phyloP scores from a whole-genome alignment of 179 eudicot species.

The Carnegiea gigantea region DNA sequence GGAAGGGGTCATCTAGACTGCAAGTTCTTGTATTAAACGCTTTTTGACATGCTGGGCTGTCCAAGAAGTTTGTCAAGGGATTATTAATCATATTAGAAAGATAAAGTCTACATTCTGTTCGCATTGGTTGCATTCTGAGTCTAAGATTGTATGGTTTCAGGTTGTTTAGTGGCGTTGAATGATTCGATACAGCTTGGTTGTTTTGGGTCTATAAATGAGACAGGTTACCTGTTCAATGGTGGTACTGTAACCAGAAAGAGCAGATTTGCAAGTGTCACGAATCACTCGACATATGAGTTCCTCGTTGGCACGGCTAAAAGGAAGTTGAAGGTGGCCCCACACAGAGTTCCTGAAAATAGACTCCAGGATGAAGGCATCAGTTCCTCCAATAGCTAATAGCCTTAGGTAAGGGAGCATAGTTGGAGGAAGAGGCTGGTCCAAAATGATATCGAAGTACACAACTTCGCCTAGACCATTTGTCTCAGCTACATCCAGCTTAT shows the following conservation, averaged over 20 bases:
- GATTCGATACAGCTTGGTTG: not conserved
- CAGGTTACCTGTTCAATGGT: constrained; percentile 73
- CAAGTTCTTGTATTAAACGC: no score
- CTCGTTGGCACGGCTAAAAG: constrained; percentile 81
- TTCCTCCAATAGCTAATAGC: constrained; percentile 79
- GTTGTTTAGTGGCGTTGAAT: not conserved
- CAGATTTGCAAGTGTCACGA: constrained; percentile 67
- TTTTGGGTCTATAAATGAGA: not conserved
- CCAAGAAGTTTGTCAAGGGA: not conserved
- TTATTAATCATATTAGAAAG: not conserved
- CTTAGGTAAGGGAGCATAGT: constrained; percentile 78
- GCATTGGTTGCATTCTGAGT: not conserved
- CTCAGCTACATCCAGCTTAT: constrained; percentile 96
- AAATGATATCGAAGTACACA: constrained; percentile 77
- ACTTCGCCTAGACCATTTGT: constrained; percentile 66
- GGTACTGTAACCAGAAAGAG: constrained; percentile 74
- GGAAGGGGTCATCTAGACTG: not conserved
- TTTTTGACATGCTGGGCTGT: not conserved
- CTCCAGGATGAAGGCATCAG: constrained; percentile 87
- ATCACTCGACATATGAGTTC: constrained; percentile 79
- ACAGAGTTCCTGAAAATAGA: constrained; percentile 71
- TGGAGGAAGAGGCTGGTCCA: constrained; percentile 70
- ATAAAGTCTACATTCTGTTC: not conserved
- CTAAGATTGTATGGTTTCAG: not conserved
- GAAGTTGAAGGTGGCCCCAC: constrained; percentile 82